Conservation (phyloP, 345 rosid species). For the Citrus trifoliata region DNA sequence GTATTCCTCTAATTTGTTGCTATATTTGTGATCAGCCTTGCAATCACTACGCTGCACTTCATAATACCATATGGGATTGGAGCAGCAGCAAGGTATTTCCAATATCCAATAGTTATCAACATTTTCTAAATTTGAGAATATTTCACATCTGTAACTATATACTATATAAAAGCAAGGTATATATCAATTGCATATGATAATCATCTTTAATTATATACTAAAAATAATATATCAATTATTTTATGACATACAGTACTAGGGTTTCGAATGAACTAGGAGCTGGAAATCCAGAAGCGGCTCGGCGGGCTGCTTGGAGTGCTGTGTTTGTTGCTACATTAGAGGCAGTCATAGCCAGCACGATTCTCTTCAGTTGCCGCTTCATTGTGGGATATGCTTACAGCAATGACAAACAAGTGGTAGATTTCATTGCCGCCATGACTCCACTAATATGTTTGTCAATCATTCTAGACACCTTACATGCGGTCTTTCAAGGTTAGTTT, state of each 20-base stretch:
- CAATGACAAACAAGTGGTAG: neutral
- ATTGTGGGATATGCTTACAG: neutral
- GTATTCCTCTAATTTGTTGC: neutral
- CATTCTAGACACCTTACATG: neutral
- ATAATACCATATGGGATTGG: neutral
- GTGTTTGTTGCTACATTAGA: neutral
- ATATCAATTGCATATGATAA: no score
- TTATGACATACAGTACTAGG: neutral
- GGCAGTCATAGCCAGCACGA: neutral
- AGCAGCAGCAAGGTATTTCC: neutral
- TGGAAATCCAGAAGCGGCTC: neutral
- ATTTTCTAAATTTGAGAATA: neutral
- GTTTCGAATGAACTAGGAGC: neutral
- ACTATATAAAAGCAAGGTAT: no score
- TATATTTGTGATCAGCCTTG: neutral
- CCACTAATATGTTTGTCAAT: neutral
- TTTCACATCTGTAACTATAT: neutral
- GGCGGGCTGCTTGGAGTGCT: neutral
- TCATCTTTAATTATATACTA: no score
- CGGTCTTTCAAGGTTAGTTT: neutral
- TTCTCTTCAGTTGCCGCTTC: neutral
- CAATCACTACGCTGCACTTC: neutral
- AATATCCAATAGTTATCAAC: neutral
- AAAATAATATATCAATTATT: neutral
- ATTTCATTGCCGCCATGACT: neutral